Conservation (phyloP, 148 eudicot species). For the Suaeda aralocaspica region DNA sequence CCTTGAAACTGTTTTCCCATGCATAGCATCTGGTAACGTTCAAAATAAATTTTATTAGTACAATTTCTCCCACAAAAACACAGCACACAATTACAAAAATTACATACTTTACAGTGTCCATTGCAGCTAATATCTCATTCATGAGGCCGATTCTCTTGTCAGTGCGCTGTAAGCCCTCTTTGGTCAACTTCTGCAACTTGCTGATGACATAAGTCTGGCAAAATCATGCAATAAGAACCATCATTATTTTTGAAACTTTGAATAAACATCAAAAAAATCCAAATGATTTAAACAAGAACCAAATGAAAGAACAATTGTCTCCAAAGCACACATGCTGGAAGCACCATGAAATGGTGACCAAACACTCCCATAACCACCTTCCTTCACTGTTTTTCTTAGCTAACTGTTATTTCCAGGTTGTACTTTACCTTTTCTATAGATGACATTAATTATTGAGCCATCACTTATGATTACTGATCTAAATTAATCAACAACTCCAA, state of each 20-base stretch:
- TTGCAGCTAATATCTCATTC: slow-evolving; percentile 95
- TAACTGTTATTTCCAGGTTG: no score
- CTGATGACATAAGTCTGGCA: slow-evolving; percentile 24
- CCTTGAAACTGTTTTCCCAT: slow-evolving; percentile 90
- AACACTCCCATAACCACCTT: no score
- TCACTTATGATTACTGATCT: no score
- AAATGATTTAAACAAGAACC: neutral
- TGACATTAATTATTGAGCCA: no score
- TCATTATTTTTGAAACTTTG: neutral
- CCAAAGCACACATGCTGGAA: neutral
- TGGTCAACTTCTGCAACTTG: slow-evolving; percentile 31
- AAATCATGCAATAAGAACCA: slow-evolving; percentile 5
- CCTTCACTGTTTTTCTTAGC: no score
- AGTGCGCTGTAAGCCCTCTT: slow-evolving; percentile 30
- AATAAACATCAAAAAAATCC: neutral
- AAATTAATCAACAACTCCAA: no score
- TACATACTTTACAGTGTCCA: slow-evolving; percentile 94
- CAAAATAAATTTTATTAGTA: slow-evolving; percentile 13
- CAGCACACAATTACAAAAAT: slow-evolving; percentile 2
- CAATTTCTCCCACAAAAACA: slow-evolving; percentile 5
- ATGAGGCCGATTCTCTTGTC: slow-evolving; percentile 92
- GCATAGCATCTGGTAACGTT: slow-evolving; percentile 78
- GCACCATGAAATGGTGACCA: neutral
- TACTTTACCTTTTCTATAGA: no score
- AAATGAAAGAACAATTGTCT: neutral